Base-by-base conservation (phyloP, 139 green algal species). In the Volvox africanus region DNA sequence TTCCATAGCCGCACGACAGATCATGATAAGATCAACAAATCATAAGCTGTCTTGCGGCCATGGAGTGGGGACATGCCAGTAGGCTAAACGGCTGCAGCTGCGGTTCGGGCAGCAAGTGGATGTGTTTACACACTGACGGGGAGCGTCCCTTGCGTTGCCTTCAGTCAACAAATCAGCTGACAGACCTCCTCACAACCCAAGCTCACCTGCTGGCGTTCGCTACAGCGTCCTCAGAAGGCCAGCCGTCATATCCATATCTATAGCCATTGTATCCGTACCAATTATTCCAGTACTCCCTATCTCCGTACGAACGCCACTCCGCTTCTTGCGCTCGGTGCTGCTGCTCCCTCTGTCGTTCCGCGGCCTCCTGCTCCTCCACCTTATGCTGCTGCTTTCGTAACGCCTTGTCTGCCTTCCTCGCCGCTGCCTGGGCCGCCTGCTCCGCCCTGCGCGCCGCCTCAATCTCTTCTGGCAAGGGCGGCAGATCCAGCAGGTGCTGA, bases 401-500 rank as follows among this genome's bases (percentile, higher is more conserved):
- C 79, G 71, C 24, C 30, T 83, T 65, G 33, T 69, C 62, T 14
- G 50, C 67, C 81, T 19, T 80, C 35, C 30, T 69, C 33, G 44
- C 50, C 50, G 61, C 82, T 55, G 55, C 71, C 61, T 32, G 26
- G 21, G 26, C 80, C 68, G 50, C 78, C 21, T 76, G 5, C 87
- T 37, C 37, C 22, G 77, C 62, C 78, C 86, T 79, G 62, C 21
- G 18, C 78, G 69, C 67, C 20, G 83, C 83, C 13, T 37, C 5
- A 28, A 80, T n/a, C 89, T 92, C 79, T 71, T 91, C 85, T 28
- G 91, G 77, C 86, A 89, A 79, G 24, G 67, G 91, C 36, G 55
- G 83, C 75, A 92, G 81, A 37, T 93, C 62, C 44, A 36, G 67
- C 62, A 69, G 69, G 33, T 36, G 30, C 37, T 26, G 16, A 55